A percentile compares a stretch with the other conserved stretches of the same genome.
These are phyloP conservation scores for Termitomyces sp. DNA, from an alignment of 768 basidiomycete genomes.

Conservation along the genomic window DNA sequence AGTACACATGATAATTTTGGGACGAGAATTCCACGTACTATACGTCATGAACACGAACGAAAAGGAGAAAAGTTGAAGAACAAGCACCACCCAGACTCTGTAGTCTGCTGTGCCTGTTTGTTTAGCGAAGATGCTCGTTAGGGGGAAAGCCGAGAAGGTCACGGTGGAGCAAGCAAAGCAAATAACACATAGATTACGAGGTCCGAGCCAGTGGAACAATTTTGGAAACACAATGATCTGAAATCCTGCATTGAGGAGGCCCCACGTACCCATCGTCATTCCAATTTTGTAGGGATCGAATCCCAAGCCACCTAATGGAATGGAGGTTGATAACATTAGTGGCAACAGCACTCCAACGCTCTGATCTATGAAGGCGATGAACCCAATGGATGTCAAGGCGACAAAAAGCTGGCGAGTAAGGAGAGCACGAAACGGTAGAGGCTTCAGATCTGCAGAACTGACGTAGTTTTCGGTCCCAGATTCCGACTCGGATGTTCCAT, in stretches of 20 bases:
- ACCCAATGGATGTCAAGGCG: conserved; percentile 35
- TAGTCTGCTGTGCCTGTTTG: conserved; percentile 21
- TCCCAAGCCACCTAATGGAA: conserved; percentile 39
- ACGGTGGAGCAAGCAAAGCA: conserved; percentile 26
- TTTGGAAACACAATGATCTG: conserved; percentile 31
- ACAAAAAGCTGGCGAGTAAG: conserved; percentile 31
- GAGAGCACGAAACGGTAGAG: conserved; percentile 19
- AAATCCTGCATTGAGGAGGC: conserved; percentile 31
- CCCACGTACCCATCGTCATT: conserved; percentile 29
- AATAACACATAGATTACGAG: conserved; percentile 28
- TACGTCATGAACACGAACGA: conserved; percentile 31
- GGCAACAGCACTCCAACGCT: conserved; percentile 36
- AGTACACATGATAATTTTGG: not conserved
- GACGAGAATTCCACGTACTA: conserved; percentile 22
- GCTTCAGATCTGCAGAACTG: conserved; percentile 12
- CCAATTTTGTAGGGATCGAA: conserved; percentile 42
- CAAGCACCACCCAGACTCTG: conserved; percentile 29
- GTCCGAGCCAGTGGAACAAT: conserved; percentile 30
- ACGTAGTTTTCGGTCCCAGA: conserved; percentile 12
- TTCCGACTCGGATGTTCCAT: not conserved
- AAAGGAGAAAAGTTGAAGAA: conserved; percentile 17
- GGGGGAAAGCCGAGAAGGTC: conserved; percentile 31
- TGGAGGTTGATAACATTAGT: conserved; percentile 41
- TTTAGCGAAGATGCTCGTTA: conserved; percentile 29
- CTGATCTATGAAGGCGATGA: conserved; percentile 40